Base-by-base conservation (phyloP, 495 filamentous ascomycete genomes). In the Penicillium ochrochloron region DNA sequence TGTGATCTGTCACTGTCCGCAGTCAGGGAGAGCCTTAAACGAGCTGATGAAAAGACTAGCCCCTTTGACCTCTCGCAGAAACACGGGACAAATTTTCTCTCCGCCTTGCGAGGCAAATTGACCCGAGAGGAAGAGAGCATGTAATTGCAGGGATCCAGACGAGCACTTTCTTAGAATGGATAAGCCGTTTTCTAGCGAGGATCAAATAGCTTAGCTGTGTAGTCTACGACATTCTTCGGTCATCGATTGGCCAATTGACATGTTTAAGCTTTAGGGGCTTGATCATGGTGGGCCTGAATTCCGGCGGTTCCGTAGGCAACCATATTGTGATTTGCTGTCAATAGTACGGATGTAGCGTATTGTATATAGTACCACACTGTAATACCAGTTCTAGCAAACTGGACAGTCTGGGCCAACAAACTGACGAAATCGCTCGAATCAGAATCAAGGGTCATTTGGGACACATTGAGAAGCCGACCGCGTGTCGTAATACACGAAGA, bases 251-350 rank as follows among this genome's bases (percentile, higher is more conserved):
- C 4, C 21, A 25, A 23, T 2, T 48, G 21, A 21, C 3, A 1
- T 12, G n/a, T 8, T 48, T 48, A 48, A 48, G 44, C 19, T 48
- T 48, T 48, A 48, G 6, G 21, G 44, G 44, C 19, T 5, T 21
- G n/a, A 44, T 44, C 42, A 11, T 7, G 8, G 42, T 44, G 44
- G 44, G 44, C 19, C 1, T 12, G 10, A 25, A 12, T 23, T 25
- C 44, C 19, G 44, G 21, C 3, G 10, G 3, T 48, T 25, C 44
- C 44, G 19, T 25, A 48, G 44, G 44, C 44, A 48, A 48, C 44
- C 44, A 48, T 48, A 41, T 41, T 41, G 37, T 41, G 37, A 41
- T 41, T 41, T 41, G 37, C 37, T 41, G 14, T 41, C 37, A 41
- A 33, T 1, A 3, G 31, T 33, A 33, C 31, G 31, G 31, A 33